Percentiles rank a stretch among this genome's conserved stretches.
These are phyloP conservation scores for Zymoseptoria ardabiliae DNA, from an alignment of 2,329 filamentous ascomycete genomes.

Conservation along the genomic window DNA sequence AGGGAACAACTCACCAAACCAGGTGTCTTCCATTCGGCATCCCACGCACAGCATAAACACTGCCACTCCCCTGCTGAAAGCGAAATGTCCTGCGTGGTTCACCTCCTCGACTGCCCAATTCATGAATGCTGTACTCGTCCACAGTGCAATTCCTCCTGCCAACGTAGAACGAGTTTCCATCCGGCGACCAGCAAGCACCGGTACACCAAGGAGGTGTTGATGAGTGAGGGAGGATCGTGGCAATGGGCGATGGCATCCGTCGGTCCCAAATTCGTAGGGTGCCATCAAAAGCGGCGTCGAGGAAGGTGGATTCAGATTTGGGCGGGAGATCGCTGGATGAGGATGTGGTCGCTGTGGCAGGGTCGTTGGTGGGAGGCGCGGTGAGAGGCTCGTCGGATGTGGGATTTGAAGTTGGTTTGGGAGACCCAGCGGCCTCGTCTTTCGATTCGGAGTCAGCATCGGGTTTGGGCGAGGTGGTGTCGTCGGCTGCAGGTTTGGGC, in stretches of 20 bases:
- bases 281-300: conserved; percentile 83
- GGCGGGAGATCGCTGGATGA: conserved; percentile 31
- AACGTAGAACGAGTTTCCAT: conserved; percentile 91
- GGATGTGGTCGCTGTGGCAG: conserved; percentile 13
- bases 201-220: conserved; percentile 94
- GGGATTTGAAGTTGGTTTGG: conserved; percentile 45
- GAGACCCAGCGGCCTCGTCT: conserved; percentile 1
- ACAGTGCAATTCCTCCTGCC: conserved; percentile 87
- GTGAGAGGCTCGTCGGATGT: conserved; percentile 39
- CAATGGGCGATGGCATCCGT: conserved; percentile 66
- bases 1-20: conserved; percentile 56
- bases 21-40: conserved; percentile 93
- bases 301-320: conserved; percentile 70
- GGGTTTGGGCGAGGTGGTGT: not conserved
- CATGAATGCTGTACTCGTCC: conserved; percentile 86
- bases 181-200: conserved; percentile 91
- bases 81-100: conserved; percentile 71
- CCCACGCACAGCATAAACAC: conserved; percentile 76
- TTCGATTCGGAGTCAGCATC: not conserved
- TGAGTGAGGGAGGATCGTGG: conserved; percentile 65
- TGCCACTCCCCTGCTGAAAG: conserved; percentile 81
- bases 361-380: conserved; percentile 30
- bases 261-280: conserved; percentile 89
- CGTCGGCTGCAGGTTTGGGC: not conserved
- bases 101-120: conserved; percentile 52